Evolutionary conservation across 331 rosid species (phyloP), one percentile per base, ranked within the genome.

Genomic region (Rosa hybrid): DNA sequence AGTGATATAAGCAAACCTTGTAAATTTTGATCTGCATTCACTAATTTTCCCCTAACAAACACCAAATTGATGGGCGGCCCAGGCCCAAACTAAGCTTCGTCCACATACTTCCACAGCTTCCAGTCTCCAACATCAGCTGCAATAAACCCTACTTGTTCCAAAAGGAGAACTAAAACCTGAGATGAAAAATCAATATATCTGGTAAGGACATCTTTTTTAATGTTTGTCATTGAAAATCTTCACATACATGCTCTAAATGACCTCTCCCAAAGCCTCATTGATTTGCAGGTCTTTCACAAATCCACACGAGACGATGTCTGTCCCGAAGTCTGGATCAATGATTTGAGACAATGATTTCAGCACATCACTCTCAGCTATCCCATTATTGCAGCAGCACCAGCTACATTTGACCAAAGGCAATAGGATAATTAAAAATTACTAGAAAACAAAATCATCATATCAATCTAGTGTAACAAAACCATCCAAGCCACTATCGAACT

Each of bases 281-380:
- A 92, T 90, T 81, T 79, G 82, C 0, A 96, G 86, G 82, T 96
- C 99, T 86, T 96, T 96, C 86, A 96, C 97, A 74, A 91, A 93
- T 80, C 98, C 98, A 71, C 98, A 96, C 3, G 97, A 87, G 71
- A 93, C 99, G 21, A 96, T 96, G 86, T 96, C 99, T 17, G 97
- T 93, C 81, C 99, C 97, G 80, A 96, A 96, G 80, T 96, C 99
- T 9, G 99, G 98, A 88, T 96, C 98, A 80, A 96, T 96, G 78
- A 96, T 96, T 86, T 91, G 30, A 27, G 30, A 27, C 30, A 27
- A 27, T 27, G 30, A 27, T 27, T 27, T 27, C 83, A 93, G 71
- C 75, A 96, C 98, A 78, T 93, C 99, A 74, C 78, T 82, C 87
- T 96, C 94, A 44, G 88, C 91, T 50, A 81, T 82, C 81, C 73